A percentile compares a stretch with the other conserved stretches of the same genome.
phyloP scores from a whole-genome alignment of 139 green algal species.

The Chlamydomonas sp. region DNA sequence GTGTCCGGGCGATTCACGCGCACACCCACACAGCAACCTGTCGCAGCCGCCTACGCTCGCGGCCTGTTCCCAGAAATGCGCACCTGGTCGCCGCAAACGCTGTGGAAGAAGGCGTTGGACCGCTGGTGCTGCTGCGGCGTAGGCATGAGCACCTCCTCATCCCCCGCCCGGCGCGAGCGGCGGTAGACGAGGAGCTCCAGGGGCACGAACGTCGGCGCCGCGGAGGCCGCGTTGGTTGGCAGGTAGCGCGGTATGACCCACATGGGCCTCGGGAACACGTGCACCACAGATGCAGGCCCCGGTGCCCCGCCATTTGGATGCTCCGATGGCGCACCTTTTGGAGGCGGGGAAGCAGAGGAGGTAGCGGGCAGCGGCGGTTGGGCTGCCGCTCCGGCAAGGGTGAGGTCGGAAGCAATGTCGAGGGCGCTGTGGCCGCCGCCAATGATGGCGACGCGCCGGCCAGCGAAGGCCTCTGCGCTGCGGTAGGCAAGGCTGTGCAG shows the following conservation, averaged over 20 bases:
- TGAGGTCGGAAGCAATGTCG: constrained; percentile 24
- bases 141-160: not conserved
- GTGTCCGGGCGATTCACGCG: not conserved
- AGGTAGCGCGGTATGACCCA: constrained; percentile 23
- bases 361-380: not conserved
- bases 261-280: constrained; percentile 5
- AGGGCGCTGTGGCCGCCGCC: constrained; percentile 1
- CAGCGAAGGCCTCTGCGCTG: not conserved
- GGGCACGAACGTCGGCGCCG: not conserved
- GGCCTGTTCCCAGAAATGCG: not conserved
- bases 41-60: not conserved
- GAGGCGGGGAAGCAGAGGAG: not conserved
- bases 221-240: not conserved
- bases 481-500: constrained; percentile 9
- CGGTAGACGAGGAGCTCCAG: not conserved
- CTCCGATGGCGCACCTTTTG: not conserved
- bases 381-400: not conserved
- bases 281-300: not conserved
- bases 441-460: not conserved
- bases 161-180: not conserved
- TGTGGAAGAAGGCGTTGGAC: not conserved
- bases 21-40: not conserved
- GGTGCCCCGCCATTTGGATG: too few relatives aligned
- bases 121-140: not conserved
- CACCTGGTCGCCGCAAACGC: not conserved